These are phyloP conservation scores for Mucor indicus DNA, from an alignment of 371 early-diverging fungal species.

Conservation along the genomic window DNA sequence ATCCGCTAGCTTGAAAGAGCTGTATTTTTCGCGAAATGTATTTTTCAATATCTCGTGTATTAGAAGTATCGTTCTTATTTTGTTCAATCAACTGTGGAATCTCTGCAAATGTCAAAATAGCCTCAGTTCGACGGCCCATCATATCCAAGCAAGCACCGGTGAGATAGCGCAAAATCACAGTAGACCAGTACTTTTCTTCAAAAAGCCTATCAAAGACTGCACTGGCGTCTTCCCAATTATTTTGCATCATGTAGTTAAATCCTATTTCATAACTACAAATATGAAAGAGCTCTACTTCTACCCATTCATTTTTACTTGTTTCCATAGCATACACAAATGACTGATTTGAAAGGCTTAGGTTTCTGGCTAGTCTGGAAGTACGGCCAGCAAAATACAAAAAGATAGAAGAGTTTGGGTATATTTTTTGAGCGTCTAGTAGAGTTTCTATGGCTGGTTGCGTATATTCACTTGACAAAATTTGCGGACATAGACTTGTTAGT, in stretches of 20 bases:
- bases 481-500: constrained; percentile 32
- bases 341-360: constrained; percentile 30
- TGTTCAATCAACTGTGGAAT: constrained; percentile 23
- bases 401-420: constrained; percentile 52
- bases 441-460: constrained; percentile 50
- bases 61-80: constrained; percentile 31
- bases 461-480: constrained; percentile 28
- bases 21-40: constrained; percentile 54
- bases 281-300: constrained; percentile 27
- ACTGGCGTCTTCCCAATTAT: constrained; percentile 49
- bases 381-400: constrained; percentile 60
- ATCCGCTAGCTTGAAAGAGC: constrained; percentile 44
- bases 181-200: constrained; percentile 45
- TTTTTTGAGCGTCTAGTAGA: constrained; percentile 45
- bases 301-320: constrained; percentile 39
- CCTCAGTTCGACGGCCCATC: constrained; percentile 34
- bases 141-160: constrained; percentile 51
- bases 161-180: constrained; percentile 46
- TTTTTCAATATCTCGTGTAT: constrained; percentile 48
- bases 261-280: constrained; percentile 55
- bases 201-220: constrained; percentile 31
- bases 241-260: constrained; percentile 46
- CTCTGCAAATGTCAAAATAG: constrained; percentile 35
- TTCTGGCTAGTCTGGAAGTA: constrained; percentile 39
- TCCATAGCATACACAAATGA: constrained; percentile 40